Evolutionary conservation across 495 filamentous ascomycete species (phyloP).

Genomic region (Haplographium delicatum): DNA sequence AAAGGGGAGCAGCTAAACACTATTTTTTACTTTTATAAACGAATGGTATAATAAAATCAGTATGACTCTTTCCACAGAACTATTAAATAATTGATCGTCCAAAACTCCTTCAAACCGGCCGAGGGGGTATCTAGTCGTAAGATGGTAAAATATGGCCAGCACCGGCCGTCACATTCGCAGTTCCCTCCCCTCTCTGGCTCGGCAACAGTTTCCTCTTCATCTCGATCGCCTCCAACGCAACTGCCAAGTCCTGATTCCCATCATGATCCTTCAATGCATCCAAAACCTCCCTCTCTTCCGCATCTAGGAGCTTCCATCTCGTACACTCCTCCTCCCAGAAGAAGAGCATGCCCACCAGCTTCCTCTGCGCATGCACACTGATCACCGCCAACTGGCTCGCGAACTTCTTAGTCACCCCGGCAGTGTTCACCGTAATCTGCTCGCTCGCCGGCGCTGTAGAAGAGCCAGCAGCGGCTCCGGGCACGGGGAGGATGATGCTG

Average conservation of each 20-base stretch:
- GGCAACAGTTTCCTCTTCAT: slow-evolving; percentile 24
- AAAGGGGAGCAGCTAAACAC: too few species aligned
- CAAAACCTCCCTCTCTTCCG: slow-evolving; percentile 25
- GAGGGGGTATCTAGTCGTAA: too few species aligned
- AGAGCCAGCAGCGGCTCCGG: not conserved
- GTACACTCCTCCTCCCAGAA: slow-evolving; percentile 34
- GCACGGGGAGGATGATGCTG: slow-evolving; percentile 15
- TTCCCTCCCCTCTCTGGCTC: slow-evolving; percentile 20
- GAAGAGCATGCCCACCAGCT: slow-evolving; percentile 29
- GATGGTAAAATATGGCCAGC: slow-evolving; percentile 17
- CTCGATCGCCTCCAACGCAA: slow-evolving; percentile 18
- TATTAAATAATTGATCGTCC: too few species aligned
- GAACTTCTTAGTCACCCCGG: slow-evolving; percentile 22
- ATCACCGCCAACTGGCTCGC: slow-evolving; percentile 24
- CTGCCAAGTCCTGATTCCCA: slow-evolving; percentile 14
- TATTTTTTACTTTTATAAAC: too few species aligned
- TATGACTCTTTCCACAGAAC: too few species aligned
- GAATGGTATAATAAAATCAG: too few species aligned
- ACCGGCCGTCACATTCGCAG: slow-evolving; percentile 10
- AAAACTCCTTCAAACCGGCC: too few species aligned
- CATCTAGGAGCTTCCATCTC: slow-evolving; percentile 26
- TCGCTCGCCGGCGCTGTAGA: not conserved
- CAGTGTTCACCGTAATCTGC: slow-evolving; percentile 20
- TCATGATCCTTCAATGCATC: slow-evolving; percentile 4
- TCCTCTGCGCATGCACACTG: slow-evolving; percentile 27